A percentile compares a stretch with the other conserved stretches of the same genome.
Conservation (phyloP, 129 eudicot species). For the Chrysanthemum makinoi region DNA sequence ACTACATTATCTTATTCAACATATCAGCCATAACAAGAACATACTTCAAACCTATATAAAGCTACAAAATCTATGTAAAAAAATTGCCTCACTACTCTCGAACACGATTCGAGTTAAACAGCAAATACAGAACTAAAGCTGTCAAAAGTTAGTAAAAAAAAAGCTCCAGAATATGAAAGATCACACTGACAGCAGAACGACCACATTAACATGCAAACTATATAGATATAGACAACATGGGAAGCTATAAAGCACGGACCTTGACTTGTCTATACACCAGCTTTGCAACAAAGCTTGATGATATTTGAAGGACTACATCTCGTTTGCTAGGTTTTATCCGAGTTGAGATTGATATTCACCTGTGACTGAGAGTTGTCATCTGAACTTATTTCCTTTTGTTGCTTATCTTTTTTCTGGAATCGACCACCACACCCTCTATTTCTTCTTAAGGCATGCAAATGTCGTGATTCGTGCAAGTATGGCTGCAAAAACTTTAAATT, state of each 20-base stretch:
- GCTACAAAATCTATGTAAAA: conserved; percentile 24
- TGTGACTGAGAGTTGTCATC: conserved; percentile 43
- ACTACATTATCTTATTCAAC: conserved; percentile 24
- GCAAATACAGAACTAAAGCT: not conserved
- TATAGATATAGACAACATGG: conserved; percentile 20
- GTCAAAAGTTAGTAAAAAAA: conserved; percentile 2
- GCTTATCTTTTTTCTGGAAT: conserved; percentile 71
- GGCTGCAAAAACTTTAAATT: conserved; percentile 52
- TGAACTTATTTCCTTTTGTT: conserved; percentile 49
- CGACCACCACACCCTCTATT: conserved; percentile 86
- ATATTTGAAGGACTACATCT: conserved; percentile 5
- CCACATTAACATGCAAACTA: conserved; percentile 14
- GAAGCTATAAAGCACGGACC: conserved; percentile 28
- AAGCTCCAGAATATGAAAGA: conserved; percentile 10
- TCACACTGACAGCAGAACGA: conserved; percentile 1
- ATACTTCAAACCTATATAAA: conserved; percentile 23
- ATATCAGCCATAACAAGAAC: conserved; percentile 19
- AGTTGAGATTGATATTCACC: conserved; percentile 60
- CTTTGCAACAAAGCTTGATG: conserved; percentile 22
- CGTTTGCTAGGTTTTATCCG: conserved; percentile 34
- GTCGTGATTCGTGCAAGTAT: conserved; percentile 89
- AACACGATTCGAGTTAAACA: conserved; percentile 17
- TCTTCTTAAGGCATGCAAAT: conserved; percentile 77
- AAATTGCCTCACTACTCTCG: conserved; percentile 21
- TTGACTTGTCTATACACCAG: conserved; percentile 33